Evolutionary conservation across 768 basidiomycete genomes (phyloP).

Genomic region (Pisolithus albus): DNA sequence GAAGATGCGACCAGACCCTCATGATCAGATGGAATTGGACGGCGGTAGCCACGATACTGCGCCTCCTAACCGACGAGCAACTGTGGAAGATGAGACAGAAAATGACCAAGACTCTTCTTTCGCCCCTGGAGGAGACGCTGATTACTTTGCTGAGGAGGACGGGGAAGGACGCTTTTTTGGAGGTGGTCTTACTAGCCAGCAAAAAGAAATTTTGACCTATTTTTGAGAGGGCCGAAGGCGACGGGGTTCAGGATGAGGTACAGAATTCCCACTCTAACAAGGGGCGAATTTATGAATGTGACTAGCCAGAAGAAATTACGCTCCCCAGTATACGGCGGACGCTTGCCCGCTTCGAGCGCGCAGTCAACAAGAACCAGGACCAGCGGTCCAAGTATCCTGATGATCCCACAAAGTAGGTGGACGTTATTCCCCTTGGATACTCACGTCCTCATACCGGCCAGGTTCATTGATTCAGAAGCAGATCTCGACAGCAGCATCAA

Average conservation of each 20-base stretch:
- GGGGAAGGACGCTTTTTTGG: conserved; percentile 92
- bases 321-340: conserved; percentile 65
- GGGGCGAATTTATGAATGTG: neutral
- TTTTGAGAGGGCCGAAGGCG: conserved; percentile 70
- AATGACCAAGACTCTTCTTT: conserved; percentile 39
- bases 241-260: conserved; percentile 63
- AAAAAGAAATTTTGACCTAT: conserved; percentile 95
- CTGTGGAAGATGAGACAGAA: conserved; percentile 51
- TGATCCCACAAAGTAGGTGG: conserved; percentile 78
- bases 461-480: conserved; percentile 98
- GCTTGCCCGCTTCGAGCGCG: conserved; percentile 77
- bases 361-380: conserved; percentile 92
- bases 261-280: conserved; percentile 21
- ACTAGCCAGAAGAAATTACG: conserved; percentile 60
- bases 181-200: conserved; percentile 85
- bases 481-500: conserved; percentile 88
- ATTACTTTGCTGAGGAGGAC: conserved; percentile 88
- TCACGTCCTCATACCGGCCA: conserved; percentile 26
- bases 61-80: conserved; percentile 33
- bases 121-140: conserved; percentile 82
- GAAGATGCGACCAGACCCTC: conserved; percentile 57
- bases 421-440: neutral
- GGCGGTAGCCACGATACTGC: neutral
- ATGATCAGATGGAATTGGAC: conserved; percentile 8
- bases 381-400: conserved; percentile 92